Conservation (phyloP, 2,329 filamentous ascomycete species). For the Saccharata proteae region DNA sequence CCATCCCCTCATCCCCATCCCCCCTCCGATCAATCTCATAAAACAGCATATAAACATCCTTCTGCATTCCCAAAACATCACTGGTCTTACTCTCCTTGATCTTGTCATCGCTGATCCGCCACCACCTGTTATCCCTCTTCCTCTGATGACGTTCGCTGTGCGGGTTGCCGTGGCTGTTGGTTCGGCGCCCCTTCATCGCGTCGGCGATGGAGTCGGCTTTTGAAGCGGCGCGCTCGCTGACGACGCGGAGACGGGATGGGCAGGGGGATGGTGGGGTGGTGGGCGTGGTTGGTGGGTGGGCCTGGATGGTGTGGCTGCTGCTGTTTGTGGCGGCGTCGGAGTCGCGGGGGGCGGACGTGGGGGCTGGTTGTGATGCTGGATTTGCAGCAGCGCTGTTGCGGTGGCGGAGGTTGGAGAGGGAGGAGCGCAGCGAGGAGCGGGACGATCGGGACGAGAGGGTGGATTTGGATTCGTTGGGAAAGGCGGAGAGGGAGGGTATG, state of each 20-base stretch:
- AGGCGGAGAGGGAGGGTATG: conserved; percentile 1
- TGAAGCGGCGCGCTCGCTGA: conserved; percentile 12
- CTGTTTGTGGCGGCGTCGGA: not conserved
- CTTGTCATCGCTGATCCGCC: conserved; percentile 96
- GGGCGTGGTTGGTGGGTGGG: conserved; percentile 11
- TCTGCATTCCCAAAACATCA: conserved; percentile 86
- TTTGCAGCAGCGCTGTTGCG: not conserved
- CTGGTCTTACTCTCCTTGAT: conserved; percentile 86
- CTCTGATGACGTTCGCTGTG: too few relatives aligned
- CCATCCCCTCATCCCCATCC: too few relatives aligned
- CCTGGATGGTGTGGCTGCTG: conserved; percentile 15
- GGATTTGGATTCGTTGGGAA: conserved; percentile 1
- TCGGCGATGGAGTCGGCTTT: conserved; percentile 34
- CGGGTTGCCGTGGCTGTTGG: too few relatives aligned
- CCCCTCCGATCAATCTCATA: conserved; percentile 61
- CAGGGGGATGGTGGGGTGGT: not conserved
- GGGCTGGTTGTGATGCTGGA: not conserved
- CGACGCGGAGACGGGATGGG: conserved; percentile 3
- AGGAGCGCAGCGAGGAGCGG: conserved; percentile 2
- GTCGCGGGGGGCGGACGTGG: not conserved
- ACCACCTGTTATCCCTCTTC: conserved; percentile 68
- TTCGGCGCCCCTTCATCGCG: conserved; percentile 33
- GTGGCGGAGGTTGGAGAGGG: too few relatives aligned
- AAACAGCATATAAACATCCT: conserved; percentile 90
- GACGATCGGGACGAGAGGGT: conserved; percentile 7